Percentiles rank a stretch among this genome's conserved stretches.
Evolutionary conservation across 768 basidiomycete genomes (phyloP).

Genomic region (Amanita exitialis): DNA sequence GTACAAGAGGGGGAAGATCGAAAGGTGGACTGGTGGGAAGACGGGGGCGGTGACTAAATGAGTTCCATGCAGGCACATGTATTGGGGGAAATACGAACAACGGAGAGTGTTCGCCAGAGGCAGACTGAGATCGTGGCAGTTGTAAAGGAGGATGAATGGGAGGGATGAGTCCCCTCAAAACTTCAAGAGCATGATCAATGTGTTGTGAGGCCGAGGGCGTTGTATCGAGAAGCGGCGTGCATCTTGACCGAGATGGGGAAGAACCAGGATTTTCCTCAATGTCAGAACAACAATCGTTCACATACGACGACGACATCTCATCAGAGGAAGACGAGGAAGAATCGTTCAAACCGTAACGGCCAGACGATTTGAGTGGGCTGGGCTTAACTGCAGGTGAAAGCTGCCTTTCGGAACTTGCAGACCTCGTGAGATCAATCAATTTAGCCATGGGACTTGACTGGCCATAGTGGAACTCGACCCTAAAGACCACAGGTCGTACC

Average conservation of each 20-base stretch:
- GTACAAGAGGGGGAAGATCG: constrained; percentile 4
- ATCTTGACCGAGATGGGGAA: neutral
- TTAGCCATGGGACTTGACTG: neutral
- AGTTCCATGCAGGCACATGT: neutral
- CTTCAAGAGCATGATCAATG: constrained; percentile 4
- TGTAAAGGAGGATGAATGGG: constrained; percentile 8
- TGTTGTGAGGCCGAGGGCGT: constrained; percentile 1
- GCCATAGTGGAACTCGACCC: constrained; percentile 34
- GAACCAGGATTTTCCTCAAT: constrained; percentile 36
- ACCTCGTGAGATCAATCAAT: constrained; percentile 8
- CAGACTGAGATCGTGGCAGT: constrained; percentile 1
- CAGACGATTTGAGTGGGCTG: constrained; percentile 29
- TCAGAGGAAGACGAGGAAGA: constrained; percentile 37
- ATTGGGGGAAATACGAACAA: constrained; percentile 7
- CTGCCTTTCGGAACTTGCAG: constrained; percentile 12
- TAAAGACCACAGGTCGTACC: constrained; percentile 54
- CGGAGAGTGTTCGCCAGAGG: constrained; percentile 1
- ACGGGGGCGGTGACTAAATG: constrained; percentile 1
- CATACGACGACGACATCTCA: constrained; percentile 21
- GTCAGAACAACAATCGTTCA: constrained; percentile 37
- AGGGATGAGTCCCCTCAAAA: constrained; percentile 5
- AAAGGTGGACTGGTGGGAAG: constrained; percentile 5
- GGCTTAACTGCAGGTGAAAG: constrained; percentile 4
- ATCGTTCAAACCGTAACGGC: constrained; percentile 51
- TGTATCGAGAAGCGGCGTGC: neutral